Conservation (phyloP, 805 yeast genomes). For the Cyberlindnera suaveolens region DNA sequence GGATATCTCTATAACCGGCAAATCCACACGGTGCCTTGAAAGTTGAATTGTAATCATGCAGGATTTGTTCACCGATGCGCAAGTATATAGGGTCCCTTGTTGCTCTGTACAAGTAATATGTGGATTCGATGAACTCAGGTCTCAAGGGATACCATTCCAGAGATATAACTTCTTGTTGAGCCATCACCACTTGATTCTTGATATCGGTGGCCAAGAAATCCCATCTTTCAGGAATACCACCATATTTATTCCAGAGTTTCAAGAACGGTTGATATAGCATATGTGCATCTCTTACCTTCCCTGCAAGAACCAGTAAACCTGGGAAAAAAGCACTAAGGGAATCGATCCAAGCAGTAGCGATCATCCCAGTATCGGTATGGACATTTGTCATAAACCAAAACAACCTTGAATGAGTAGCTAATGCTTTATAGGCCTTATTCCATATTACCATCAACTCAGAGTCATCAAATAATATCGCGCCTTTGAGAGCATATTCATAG, state of each 20-base stretch:
- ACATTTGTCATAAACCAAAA: slow-evolving; percentile 55
- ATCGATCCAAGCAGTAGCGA: slow-evolving; percentile 69
- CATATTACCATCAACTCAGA: slow-evolving; percentile 46
- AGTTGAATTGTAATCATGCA: slow-evolving; percentile 45
- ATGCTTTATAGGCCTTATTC: slow-evolving; percentile 51
- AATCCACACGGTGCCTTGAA: slow-evolving; percentile 72
- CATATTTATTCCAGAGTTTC: slow-evolving; percentile 76
- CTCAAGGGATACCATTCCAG: slow-evolving; percentile 90
- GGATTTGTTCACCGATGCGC: slow-evolving; percentile 62
- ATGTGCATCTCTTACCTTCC: slow-evolving; percentile 63
- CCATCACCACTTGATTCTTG: slow-evolving; percentile 1
- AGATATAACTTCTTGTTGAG: slow-evolving; percentile 33
- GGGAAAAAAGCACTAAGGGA: slow-evolving; percentile 85
- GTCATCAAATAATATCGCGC: slow-evolving; percentile 66
- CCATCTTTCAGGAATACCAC: slow-evolving; percentile 90
- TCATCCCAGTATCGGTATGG: slow-evolving; percentile 44
- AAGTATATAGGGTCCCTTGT: slow-evolving; percentile 82
- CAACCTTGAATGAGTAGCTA: slow-evolving; percentile 44
- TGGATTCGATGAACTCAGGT: slow-evolving; percentile 89
- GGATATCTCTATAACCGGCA: slow-evolving; percentile 65
- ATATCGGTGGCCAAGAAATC: slow-evolving; percentile 25
- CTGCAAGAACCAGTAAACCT: slow-evolving; percentile 74
- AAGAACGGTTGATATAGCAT: slow-evolving; percentile 53
- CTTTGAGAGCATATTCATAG: slow-evolving; percentile 82
- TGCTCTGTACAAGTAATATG: slow-evolving; percentile 76